Evolutionary conservation across 768 basidiomycete species (phyloP).

Genomic region (Termitomyces sp.): DNA sequence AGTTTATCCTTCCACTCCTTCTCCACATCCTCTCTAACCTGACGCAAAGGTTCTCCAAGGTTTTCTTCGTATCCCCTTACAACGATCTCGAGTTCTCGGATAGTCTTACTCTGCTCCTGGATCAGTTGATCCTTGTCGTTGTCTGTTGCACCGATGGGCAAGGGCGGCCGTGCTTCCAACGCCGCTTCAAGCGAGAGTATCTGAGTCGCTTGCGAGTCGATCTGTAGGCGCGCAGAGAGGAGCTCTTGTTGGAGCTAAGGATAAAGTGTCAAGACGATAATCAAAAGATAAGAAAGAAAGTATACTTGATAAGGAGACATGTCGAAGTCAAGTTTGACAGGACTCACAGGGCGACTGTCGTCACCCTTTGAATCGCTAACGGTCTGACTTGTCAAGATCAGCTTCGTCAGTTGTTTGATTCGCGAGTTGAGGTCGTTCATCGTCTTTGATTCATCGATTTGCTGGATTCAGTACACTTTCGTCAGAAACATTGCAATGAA

Average conservation of each 20-base stretch:
- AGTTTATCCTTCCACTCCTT: conserved; percentile 65
- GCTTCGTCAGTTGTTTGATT: conserved; percentile 79
- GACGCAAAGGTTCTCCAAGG: conserved; percentile 62
- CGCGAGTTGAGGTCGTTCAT: conserved; percentile 80
- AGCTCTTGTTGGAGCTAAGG: conserved; percentile 83
- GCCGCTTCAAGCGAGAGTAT: conserved; percentile 82
- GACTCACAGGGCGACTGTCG: conserved; percentile 77
- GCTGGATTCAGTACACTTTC: conserved; percentile 34
- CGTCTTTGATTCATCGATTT: conserved; percentile 82
- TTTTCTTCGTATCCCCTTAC: conserved; percentile 73
- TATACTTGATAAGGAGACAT: conserved; percentile 81
- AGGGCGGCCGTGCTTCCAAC: conserved; percentile 64
- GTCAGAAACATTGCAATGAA: background rate
- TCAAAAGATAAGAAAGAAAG: background rate
- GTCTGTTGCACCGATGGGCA: conserved; percentile 63
- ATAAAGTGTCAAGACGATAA: background rate
- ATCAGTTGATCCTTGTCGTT: conserved; percentile 76
- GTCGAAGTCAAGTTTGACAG: conserved; percentile 87
- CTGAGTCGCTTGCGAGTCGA: conserved; percentile 80
- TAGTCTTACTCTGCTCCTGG: conserved; percentile 67
- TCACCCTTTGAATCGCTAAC: conserved; percentile 68
- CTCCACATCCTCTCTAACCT: conserved; percentile 71
- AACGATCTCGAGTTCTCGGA: conserved; percentile 73
- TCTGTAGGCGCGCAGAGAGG: conserved; percentile 68
- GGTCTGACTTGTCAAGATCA: conserved; percentile 83